Evolutionary conservation across 352 stramenopile genomes (phyloP).

Genomic region (Phytophthora ramorum): DNA sequence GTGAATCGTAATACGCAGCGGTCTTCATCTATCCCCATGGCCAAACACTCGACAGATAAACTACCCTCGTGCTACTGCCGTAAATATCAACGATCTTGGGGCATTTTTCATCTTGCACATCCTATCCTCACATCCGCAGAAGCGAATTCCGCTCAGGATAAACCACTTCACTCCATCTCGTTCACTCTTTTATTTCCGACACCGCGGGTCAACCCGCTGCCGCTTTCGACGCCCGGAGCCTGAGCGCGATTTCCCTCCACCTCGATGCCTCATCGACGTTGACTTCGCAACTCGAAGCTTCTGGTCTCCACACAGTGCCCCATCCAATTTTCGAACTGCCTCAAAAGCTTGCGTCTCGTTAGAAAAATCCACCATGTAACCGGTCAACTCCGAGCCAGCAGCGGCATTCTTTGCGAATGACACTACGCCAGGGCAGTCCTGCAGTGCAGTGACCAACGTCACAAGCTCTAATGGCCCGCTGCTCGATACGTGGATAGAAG

Average conservation of each 20-base stretch:
- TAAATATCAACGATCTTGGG: background rate
- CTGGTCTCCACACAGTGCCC: slow-evolving; percentile 54
- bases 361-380: slow-evolving; percentile 64
- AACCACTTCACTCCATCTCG: slow-evolving; percentile 1
- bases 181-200: slow-evolving; percentile 40
- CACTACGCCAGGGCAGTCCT: slow-evolving; percentile 59
- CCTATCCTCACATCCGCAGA: background rate
- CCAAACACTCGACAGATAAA: background rate
- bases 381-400: slow-evolving; percentile 28
- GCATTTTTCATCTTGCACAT: slow-evolving; percentile 2
- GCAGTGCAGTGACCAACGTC: slow-evolving; percentile 49
- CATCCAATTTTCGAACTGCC: slow-evolving; percentile 58
- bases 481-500: slow-evolving; percentile 60
- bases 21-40: background rate
- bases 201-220: slow-evolving; percentile 66
- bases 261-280: slow-evolving; percentile 29
- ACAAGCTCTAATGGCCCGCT: slow-evolving; percentile 56
- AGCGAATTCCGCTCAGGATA: background rate
- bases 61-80: background rate
- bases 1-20: background rate
- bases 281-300: slow-evolving; percentile 53
- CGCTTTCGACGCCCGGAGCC: slow-evolving; percentile 67
- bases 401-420: slow-evolving; percentile 56
- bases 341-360: slow-evolving; percentile 46
- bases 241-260: slow-evolving; percentile 31